Conservation (phyloP, 768 basidiomycete species). For the Phallus indusiatus region DNA sequence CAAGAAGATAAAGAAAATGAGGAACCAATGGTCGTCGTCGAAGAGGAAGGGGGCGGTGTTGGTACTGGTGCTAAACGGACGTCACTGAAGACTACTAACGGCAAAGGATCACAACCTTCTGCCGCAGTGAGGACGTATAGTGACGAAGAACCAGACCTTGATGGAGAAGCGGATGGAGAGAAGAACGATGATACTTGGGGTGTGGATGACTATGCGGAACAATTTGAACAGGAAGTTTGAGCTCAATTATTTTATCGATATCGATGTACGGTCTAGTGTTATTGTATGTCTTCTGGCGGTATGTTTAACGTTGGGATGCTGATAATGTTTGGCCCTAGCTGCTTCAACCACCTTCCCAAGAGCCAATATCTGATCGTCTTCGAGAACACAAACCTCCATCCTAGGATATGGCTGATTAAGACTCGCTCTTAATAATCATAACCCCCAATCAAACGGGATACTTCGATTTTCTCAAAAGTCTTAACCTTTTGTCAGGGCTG, state of each 20-base stretch:
- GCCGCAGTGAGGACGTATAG: constrained; percentile 18
- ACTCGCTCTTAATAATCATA: no score
- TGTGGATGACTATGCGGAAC: constrained; percentile 31
- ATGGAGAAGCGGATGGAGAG: constrained; percentile 32
- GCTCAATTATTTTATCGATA: no score
- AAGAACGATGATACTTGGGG: constrained; percentile 21
- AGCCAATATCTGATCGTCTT: no score
- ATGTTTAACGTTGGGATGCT: background rate
- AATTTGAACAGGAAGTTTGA: constrained; percentile 65
- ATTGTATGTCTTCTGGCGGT: background rate
- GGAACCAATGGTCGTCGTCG: constrained; percentile 27
- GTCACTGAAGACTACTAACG: constrained; percentile 26
- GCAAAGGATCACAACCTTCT: constrained; percentile 2
- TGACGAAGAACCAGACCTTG: constrained; percentile 19
- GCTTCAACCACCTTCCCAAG: background rate
- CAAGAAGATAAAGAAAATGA: constrained; percentile 35
- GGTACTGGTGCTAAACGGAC: constrained; percentile 6
- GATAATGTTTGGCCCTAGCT: background rate
- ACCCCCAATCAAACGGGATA: no score
- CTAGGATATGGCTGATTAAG: no score
- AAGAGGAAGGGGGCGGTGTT: constrained; percentile 29
- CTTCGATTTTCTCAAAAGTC: no score
- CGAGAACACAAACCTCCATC: no score
- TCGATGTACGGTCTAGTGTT: background rate
- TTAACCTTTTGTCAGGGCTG: no score